phyloP scores from a whole-genome alignment of 805 yeast species.

The Candida dendrica region DNA sequence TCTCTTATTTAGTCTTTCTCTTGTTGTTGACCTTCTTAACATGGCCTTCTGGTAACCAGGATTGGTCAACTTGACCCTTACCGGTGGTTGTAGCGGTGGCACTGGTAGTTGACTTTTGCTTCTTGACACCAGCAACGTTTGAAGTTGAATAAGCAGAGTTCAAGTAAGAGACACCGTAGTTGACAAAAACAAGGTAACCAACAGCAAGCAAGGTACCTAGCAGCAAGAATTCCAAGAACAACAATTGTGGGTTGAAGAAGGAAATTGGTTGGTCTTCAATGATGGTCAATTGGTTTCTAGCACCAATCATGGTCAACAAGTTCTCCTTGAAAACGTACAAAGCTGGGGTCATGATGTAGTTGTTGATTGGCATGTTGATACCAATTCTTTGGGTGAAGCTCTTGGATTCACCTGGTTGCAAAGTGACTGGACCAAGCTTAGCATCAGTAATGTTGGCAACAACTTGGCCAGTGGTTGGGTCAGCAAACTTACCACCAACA shows the following conservation, averaged over 20 bases:
- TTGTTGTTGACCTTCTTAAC: constrained; percentile 29
- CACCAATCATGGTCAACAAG: constrained; percentile 45
- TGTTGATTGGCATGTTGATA: constrained; percentile 49
- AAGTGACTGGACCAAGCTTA: constrained; percentile 50
- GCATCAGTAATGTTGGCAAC: constrained; percentile 59
- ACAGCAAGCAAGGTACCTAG: constrained; percentile 39
- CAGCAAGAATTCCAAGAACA: constrained; percentile 53
- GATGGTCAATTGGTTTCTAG: constrained; percentile 48
- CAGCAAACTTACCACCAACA: constrained; percentile 57
- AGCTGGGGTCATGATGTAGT: constrained; percentile 54
- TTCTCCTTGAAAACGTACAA: constrained; percentile 45
- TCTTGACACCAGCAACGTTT: constrained; percentile 8
- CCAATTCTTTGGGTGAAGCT: constrained; percentile 53
- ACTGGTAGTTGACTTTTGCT: constrained; percentile 3
- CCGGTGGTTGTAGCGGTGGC: constrained; percentile 8
- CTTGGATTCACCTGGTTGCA: constrained; percentile 41
- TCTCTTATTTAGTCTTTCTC: constrained; percentile 18
- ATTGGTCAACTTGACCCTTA: constrained; percentile 30
- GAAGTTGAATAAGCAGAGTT: constrained; percentile 22
- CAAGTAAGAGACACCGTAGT: constrained; percentile 41
- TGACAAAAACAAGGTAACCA: constrained; percentile 39
- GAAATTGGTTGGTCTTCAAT: constrained; percentile 64
- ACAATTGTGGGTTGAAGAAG: constrained; percentile 62
- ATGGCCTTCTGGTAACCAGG: constrained; percentile 57
- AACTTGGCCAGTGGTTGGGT: constrained; percentile 44